Conservation (phyloP, 768 basidiomycete genomes). For the Rhizopogon sp. region DNA sequence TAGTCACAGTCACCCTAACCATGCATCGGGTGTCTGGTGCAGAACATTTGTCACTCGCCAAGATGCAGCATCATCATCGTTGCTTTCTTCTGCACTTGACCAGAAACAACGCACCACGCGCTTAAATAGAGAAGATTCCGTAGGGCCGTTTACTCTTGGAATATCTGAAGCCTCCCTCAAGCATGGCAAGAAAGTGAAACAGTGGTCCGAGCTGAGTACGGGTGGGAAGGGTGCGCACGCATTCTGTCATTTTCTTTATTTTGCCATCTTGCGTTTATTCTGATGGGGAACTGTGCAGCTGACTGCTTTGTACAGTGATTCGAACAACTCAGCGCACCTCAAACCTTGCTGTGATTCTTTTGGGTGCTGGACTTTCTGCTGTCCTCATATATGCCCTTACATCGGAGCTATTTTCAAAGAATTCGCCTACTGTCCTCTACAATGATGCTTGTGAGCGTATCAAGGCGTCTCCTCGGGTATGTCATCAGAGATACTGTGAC, state of each 20-base stretch:
- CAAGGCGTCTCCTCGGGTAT: conserved; percentile 40
- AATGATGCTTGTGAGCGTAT: conserved; percentile 51
- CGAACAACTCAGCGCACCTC: conserved; percentile 47
- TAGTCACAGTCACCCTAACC: background rate
- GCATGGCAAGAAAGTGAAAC: conserved; percentile 53
- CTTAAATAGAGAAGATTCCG: conserved; percentile 47
- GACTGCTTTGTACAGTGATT: conserved; percentile 34
- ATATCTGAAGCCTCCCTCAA: conserved; percentile 51
- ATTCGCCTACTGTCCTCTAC: conserved; percentile 81
- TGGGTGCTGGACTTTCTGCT: conserved; percentile 78
- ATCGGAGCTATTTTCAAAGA: conserved; percentile 82
- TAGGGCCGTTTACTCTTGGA: conserved; percentile 78
- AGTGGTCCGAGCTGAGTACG: conserved; percentile 76
- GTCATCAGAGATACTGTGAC: conserved; percentile 7
- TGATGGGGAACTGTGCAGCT: conserved; percentile 1
- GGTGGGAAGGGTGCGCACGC: conserved; percentile 64
- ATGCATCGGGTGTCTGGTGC: background rate
- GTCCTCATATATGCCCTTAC: conserved; percentile 73
- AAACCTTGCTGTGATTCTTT: conserved; percentile 50
- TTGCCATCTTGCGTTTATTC: conserved; percentile 10
- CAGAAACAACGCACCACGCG: conserved; percentile 39
- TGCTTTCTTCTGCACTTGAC: conserved; percentile 63
- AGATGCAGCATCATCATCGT: conserved; percentile 39
- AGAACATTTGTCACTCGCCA: conserved; percentile 45
- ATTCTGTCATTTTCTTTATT: background rate